phyloP scores from a whole-genome alignment of 2,329 filamentous ascomycete genomes.

The Diaporthe batatas region DNA sequence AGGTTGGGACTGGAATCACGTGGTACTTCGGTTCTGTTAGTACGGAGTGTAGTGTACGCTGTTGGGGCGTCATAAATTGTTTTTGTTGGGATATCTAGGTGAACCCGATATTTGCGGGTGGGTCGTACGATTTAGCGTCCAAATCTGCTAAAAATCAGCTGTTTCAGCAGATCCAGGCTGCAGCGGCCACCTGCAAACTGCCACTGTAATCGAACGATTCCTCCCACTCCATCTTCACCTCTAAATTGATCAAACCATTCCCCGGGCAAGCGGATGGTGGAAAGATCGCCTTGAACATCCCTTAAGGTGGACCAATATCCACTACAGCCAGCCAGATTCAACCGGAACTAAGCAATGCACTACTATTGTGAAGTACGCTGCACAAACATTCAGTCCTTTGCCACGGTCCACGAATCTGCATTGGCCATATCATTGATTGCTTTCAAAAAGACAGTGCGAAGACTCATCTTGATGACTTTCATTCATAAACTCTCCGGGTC shows the following conservation, averaged over 20 bases:
- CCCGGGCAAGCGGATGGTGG: not conserved
- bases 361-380: too few relatives aligned
- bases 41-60: not conserved
- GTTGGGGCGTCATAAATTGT: conserved; percentile 11
- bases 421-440: too few relatives aligned
- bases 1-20: conserved; percentile 15
- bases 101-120: conserved; percentile 2
- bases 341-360: not conserved
- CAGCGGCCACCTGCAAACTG: conserved; percentile 10
- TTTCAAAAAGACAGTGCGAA: too few relatives aligned
- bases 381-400: not conserved
- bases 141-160: conserved; percentile 14
- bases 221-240: not conserved
- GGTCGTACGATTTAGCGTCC: conserved; percentile 16
- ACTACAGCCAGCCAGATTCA: not conserved
- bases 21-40: not conserved
- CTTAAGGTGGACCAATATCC: not conserved
- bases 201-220: not conserved
- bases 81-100: conserved; percentile 25
- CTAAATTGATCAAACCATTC: not conserved
- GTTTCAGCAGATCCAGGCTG: conserved; percentile 19
- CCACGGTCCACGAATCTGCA: too few relatives aligned
- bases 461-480: too few relatives aligned
- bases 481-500: too few relatives aligned
- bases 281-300: too few relatives aligned